phyloP scores from a whole-genome alignment of 768 basidiomycete genomes.

The Amanita inopinata region DNA sequence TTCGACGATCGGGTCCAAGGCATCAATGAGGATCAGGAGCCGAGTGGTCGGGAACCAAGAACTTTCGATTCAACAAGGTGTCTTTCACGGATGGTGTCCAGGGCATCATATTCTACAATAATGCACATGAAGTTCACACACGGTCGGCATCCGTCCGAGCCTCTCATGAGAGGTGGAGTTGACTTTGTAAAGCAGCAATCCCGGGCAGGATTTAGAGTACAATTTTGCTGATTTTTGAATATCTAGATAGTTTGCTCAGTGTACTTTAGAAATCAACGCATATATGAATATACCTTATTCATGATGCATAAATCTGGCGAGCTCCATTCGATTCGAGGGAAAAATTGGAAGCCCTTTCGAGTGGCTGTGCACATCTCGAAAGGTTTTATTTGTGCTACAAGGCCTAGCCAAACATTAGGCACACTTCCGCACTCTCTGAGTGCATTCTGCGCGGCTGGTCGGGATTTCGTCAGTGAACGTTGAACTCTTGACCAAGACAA shows the following conservation, averaged over 20 bases:
- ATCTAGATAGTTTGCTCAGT: not conserved
- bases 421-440: too few relatives aligned
- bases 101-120: not conserved
- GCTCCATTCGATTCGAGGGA: too few relatives aligned
- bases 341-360: too few relatives aligned
- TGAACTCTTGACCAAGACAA: too few relatives aligned
- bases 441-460: not conserved
- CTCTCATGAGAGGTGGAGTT: too few relatives aligned
- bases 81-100: not conserved
- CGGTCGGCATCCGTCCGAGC: not conserved
- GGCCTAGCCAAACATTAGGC: too few relatives aligned
- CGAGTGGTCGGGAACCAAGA: not conserved
- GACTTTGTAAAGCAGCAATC: too few relatives aligned
- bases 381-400: too few relatives aligned
- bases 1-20: not conserved
- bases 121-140: not conserved
- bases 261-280: not conserved
- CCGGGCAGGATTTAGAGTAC: too few relatives aligned
- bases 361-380: too few relatives aligned
- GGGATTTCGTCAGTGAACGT: too few relatives aligned
- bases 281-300: not conserved
- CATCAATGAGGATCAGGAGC: not conserved
- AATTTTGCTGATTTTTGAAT: not conserved
- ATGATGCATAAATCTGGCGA: too few relatives aligned
- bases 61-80: slow-evolving; percentile 4